Percentiles rank a stretch among this genome's conserved stretches.
phyloP scores from a whole-genome alignment of 2,329 filamentous ascomycete genomes.

The Achaetomium macrosporum region DNA sequence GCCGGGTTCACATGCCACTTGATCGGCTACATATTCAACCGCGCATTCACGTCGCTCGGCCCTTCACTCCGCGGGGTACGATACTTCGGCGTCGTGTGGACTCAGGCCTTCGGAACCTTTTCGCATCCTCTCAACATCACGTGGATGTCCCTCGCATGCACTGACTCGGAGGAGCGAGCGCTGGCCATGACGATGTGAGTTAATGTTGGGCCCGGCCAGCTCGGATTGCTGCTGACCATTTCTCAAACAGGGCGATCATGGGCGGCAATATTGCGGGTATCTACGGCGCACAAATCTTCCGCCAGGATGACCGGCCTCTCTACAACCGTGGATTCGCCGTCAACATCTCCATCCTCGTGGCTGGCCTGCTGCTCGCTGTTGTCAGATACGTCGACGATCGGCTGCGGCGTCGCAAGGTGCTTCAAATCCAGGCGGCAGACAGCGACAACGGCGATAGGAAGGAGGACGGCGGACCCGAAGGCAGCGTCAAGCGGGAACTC shows the following conservation, averaged over 20 bases:
- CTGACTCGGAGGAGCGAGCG: constrained; percentile 51
- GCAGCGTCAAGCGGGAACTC: too few relatives aligned
- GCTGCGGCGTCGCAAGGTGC: constrained; percentile 11
- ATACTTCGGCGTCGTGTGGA: constrained; percentile 53
- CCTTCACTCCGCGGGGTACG: constrained; percentile 33
- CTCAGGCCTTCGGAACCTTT: constrained; percentile 49
- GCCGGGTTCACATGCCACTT: constrained; percentile 42
- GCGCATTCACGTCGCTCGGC: constrained; percentile 42
- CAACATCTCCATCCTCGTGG: constrained; percentile 37
- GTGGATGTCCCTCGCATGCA: constrained; percentile 52
- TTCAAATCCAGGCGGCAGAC: too few relatives aligned
- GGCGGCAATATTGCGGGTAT: constrained; percentile 57
- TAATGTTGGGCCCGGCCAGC: too few relatives aligned
- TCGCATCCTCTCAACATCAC: constrained; percentile 54
- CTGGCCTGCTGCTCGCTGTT: constrained; percentile 38
- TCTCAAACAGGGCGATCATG: constrained; percentile 46
- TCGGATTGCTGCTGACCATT: not conserved
- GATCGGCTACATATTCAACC: constrained; percentile 49
- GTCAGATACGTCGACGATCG: constrained; percentile 40
- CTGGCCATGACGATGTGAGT: constrained; percentile 52
- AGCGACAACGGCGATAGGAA: too few relatives aligned
- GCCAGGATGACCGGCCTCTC: constrained; percentile 43
- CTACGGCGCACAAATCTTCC: constrained; percentile 56
- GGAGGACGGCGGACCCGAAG: too few relatives aligned
- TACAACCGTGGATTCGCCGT: constrained; percentile 48